These are phyloP conservation scores for Yarrowia galli DNA, from an alignment of 1,139 yeast species.

Conservation along the genomic window DNA sequence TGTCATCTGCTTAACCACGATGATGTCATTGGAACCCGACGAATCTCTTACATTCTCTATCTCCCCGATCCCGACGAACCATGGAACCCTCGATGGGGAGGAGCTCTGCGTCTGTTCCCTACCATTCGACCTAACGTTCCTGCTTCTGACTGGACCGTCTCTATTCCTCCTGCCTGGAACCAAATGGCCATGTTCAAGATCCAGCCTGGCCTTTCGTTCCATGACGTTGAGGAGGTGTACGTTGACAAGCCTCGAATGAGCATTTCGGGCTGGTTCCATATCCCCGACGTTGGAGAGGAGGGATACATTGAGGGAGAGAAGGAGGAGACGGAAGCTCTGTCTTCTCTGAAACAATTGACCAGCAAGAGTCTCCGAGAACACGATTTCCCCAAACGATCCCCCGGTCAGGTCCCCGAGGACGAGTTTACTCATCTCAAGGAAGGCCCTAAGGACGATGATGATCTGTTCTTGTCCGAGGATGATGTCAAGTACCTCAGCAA, in stretches of 20 bases:
- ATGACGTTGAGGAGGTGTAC: slow-evolving; percentile 96
- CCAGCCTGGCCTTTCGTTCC: slow-evolving; percentile 95
- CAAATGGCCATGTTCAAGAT: slow-evolving; percentile 96
- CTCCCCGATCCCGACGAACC: slow-evolving; percentile 88
- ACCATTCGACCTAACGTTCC: slow-evolving; percentile 92
- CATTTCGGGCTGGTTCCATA: slow-evolving; percentile 98
- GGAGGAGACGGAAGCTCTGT: slow-evolving; percentile 73
- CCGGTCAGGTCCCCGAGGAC: slow-evolving; percentile 44
- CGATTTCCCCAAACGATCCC: slow-evolving; percentile 72
- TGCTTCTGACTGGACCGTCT: slow-evolving; percentile 70
- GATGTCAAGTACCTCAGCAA: slow-evolving; percentile 47
- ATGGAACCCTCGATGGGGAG: slow-evolving; percentile 93
- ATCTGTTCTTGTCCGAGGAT: slow-evolving; percentile 41
- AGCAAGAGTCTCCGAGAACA: slow-evolving; percentile 77
- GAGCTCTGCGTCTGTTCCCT: slow-evolving; percentile 86
- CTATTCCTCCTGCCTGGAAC: slow-evolving; percentile 90
- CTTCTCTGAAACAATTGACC: slow-evolving; percentile 82
- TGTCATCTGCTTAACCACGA: slow-evolving; percentile 96
- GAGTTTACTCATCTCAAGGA: slow-evolving; percentile 38
- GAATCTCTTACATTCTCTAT: slow-evolving; percentile 91
- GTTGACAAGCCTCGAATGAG: slow-evolving; percentile 89
- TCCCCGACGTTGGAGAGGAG: slow-evolving; percentile 90
- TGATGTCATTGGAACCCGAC: slow-evolving; percentile 94
- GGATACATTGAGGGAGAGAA: slow-evolving; percentile 81
- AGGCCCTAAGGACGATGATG: slow-evolving; percentile 42